These are phyloP conservation scores for Xylaria sp. DNA, from an alignment of 2,329 filamentous ascomycete genomes.

Conservation along the genomic window DNA sequence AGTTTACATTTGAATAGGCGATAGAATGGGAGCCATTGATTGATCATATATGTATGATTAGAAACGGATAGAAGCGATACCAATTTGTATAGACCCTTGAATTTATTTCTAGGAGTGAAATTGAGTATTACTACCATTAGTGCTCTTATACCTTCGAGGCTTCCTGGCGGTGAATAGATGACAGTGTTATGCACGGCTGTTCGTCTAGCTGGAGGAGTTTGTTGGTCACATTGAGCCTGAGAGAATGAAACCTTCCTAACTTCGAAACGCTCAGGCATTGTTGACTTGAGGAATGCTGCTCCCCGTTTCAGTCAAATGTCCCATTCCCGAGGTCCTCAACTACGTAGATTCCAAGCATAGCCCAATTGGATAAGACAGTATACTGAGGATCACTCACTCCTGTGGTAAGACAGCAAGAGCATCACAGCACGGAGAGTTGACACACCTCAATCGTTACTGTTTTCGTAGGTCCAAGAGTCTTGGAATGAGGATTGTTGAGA, in stretches of 20 bases:
- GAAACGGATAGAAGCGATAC: background rate
- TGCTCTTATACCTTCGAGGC: too few species aligned
- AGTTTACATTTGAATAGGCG: background rate
- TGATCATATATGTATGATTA: background rate
- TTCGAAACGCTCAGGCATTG: background rate
- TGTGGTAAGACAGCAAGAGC: background rate
- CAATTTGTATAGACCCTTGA: background rate
- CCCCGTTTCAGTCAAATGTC: background rate
- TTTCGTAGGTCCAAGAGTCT: background rate
- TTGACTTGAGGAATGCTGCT: too few species aligned
- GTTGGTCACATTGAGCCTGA: background rate
- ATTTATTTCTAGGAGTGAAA: background rate
- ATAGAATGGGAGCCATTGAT: background rate
- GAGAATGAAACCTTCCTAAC: background rate
- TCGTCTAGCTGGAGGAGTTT: background rate
- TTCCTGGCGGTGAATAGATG: too few species aligned
- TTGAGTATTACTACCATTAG: too few species aligned
- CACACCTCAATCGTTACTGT: background rate
- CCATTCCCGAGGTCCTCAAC: background rate
- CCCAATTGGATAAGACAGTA: background rate
- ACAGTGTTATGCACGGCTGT: too few species aligned
- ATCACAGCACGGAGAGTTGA: background rate
- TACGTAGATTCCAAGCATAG: background rate
- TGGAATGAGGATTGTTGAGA: conserved; percentile 7
- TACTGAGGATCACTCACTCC: background rate